These are phyloP conservation scores for Stachybotrys chlorohalonatus DNA, from an alignment of 2,329 filamentous ascomycete species.

Conservation along the genomic window DNA sequence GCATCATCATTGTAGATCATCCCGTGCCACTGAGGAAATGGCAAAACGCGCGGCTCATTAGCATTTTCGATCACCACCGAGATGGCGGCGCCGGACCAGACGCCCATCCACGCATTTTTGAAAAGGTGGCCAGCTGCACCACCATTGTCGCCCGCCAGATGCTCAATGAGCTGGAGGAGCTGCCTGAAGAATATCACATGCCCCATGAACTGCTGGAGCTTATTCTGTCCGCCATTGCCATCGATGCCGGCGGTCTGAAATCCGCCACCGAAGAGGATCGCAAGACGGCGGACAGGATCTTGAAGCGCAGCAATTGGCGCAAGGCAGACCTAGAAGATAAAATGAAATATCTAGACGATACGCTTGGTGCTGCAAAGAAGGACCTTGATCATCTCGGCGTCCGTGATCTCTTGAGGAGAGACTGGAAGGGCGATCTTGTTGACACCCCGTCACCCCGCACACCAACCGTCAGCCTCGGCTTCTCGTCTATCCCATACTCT, in stretches of 20 bases:
- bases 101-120: conserved; percentile 32
- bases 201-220: conserved; percentile 38
- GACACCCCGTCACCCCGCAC: conserved; percentile 35
- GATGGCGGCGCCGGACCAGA: conserved; percentile 29
- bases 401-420: conserved; percentile 32
- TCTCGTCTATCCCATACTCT: conserved; percentile 34
- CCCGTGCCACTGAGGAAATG: conserved; percentile 31
- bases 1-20: conserved; percentile 37
- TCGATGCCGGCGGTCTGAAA: conserved; percentile 32
- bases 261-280: conserved; percentile 28
- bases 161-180: conserved; percentile 32
- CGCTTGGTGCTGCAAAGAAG: conserved; percentile 30
- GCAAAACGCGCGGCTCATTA: conserved; percentile 30
- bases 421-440: conserved; percentile 38
- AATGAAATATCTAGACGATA: conserved; percentile 30
- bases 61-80: conserved; percentile 36
- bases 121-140: conserved; percentile 33
- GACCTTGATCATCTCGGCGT: conserved; percentile 29
- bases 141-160: conserved; percentile 35
- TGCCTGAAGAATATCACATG: conserved; percentile 35
- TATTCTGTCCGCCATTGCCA: conserved; percentile 34
- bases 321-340: conserved; percentile 25
- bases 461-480: conserved; percentile 34
- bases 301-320: conserved; percentile 31
- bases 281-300: conserved; percentile 25